Percentiles rank a stretch among this genome's conserved stretches.
These are phyloP conservation scores for Neurospora pannonica DNA, from an alignment of 495 filamentous ascomycete species.

Conservation along the genomic window DNA sequence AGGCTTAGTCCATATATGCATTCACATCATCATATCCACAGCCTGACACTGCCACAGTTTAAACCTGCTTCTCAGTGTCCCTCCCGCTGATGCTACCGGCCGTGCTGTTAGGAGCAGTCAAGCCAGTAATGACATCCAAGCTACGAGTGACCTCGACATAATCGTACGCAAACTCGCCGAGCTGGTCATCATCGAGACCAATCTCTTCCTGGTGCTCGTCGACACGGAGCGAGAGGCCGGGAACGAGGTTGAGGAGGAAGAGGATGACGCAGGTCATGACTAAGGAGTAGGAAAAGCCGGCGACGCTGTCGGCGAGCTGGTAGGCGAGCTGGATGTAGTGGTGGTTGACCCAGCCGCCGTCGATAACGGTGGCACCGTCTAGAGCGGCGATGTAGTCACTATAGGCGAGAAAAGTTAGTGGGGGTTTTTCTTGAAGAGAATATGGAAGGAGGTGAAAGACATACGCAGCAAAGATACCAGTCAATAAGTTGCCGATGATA, in stretches of 20 bases:
- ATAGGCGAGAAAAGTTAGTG: not conserved
- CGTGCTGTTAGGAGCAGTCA: conserved; percentile 9
- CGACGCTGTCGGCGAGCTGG: conserved; percentile 81
- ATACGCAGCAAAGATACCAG: conserved; percentile 80
- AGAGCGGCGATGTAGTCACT: conserved; percentile 79
- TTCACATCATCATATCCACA: not conserved
- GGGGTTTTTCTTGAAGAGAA: not conserved
- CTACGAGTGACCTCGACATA: conserved; percentile 91
- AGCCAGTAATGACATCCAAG: conserved; percentile 29
- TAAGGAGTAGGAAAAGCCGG: conserved; percentile 88
- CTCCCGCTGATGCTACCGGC: conserved; percentile 17
- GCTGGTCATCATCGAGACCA: conserved; percentile 91
- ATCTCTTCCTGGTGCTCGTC: conserved; percentile 79
- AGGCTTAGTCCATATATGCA: not conserved
- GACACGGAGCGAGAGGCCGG: conserved; percentile 74
- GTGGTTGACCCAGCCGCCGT: conserved; percentile 84
- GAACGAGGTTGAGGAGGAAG: conserved; percentile 81
- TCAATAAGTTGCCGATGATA: conserved; percentile 81
- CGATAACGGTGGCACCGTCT: conserved; percentile 62
- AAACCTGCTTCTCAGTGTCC: conserved; percentile 14
- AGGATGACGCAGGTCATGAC: conserved; percentile 81
- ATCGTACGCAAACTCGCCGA: conserved; percentile 98
- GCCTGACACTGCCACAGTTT: not conserved
- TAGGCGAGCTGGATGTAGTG: conserved; percentile 86
- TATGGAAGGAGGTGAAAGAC: not conserved